Evolutionary conservation across 2,329 filamentous ascomycete species (phyloP).

Genomic region (Cercospora sp.): DNA sequence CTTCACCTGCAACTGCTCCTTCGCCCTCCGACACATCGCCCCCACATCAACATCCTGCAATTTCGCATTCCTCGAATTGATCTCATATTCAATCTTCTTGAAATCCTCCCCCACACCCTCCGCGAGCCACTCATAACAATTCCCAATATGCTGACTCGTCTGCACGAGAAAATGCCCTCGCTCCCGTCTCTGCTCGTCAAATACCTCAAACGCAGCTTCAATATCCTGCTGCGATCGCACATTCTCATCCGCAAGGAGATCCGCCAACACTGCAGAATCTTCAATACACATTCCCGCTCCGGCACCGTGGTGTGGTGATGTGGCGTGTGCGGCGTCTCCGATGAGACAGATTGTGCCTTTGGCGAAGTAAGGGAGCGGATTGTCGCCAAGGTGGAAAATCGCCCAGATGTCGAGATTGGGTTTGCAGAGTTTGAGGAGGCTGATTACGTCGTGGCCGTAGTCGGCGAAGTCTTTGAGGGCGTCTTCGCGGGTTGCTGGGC

Average conservation of each 20-base stretch:
- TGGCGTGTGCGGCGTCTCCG: constrained; percentile 48
- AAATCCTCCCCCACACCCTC: constrained; percentile 29
- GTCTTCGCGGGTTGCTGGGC: constrained; percentile 29
- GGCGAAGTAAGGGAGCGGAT: constrained; percentile 41
- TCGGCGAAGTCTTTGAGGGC: constrained; percentile 31
- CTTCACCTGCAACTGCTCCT: constrained; percentile 18
- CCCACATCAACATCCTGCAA: constrained; percentile 31
- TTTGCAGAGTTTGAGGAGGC: constrained; percentile 31
- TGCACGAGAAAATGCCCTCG: constrained; percentile 50
- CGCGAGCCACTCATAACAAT: constrained; percentile 44
- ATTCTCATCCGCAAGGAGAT: constrained; percentile 30
- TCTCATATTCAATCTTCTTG: constrained; percentile 28
- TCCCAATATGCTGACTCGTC: constrained; percentile 43
- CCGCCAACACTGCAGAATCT: constrained; percentile 34
- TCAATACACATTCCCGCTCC: constrained; percentile 38
- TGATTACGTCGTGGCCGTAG: constrained; percentile 30
- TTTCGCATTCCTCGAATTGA: constrained; percentile 26
- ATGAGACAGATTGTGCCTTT: constrained; percentile 41
- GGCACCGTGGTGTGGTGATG: constrained; percentile 46
- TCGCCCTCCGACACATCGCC: constrained; percentile 27
- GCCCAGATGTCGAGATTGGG: constrained; percentile 40
- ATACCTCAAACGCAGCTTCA: constrained; percentile 44
- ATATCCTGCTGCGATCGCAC: constrained; percentile 27
- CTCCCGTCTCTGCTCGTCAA: constrained; percentile 43
- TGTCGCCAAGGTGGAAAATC: constrained; percentile 44